These are phyloP conservation scores for Gigaspora rosea DNA, from an alignment of 192 early-diverging fungal genomes.

Conservation along the genomic window DNA sequence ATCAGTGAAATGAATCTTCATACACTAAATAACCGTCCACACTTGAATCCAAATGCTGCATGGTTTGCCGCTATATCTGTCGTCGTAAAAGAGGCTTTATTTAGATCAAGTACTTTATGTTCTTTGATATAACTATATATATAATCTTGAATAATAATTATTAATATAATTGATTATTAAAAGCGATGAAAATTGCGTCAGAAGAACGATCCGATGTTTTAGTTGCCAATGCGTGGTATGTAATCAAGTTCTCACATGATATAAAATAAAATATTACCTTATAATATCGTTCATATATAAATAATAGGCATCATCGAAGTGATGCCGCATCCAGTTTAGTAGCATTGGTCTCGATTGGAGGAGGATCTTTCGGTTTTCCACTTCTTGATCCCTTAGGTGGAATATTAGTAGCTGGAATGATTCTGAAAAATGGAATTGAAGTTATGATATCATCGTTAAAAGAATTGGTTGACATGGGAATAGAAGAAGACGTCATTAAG, in stretches of 20 bases:
- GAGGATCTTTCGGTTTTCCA: constrained; percentile 68
- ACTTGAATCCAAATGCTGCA: constrained; percentile 65
- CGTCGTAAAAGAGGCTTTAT: constrained; percentile 76
- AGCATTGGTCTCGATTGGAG: constrained; percentile 72
- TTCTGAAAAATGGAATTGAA: constrained; percentile 62
- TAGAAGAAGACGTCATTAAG: constrained; percentile 33
- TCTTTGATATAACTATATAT: neutral
- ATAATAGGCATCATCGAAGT: constrained; percentile 73
- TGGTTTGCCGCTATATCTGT: constrained; percentile 72
- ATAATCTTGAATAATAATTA: neutral
- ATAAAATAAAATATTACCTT: neutral
- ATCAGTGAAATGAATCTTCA: too few relatives aligned
- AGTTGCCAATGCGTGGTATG: constrained; percentile 44
- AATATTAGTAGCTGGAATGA: constrained; percentile 70
- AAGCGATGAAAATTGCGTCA: constrained; percentile 60
- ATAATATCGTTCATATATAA: constrained; percentile 11
- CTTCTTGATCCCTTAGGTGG: constrained; percentile 78
- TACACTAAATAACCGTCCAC: constrained; percentile 1
- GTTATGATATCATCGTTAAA: constrained; percentile 46
- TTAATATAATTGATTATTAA: neutral
- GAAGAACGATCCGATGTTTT: constrained; percentile 69
- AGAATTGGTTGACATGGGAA: constrained; percentile 43
- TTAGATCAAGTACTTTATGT: constrained; percentile 55
- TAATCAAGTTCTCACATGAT: too few relatives aligned
- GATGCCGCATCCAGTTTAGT: constrained; percentile 75